A percentile compares a stretch with the other conserved stretches of the same genome.
These are phyloP conservation scores for Leucocoprinus birnbaumii DNA, from an alignment of 768 basidiomycete genomes.

Conservation along the genomic window DNA sequence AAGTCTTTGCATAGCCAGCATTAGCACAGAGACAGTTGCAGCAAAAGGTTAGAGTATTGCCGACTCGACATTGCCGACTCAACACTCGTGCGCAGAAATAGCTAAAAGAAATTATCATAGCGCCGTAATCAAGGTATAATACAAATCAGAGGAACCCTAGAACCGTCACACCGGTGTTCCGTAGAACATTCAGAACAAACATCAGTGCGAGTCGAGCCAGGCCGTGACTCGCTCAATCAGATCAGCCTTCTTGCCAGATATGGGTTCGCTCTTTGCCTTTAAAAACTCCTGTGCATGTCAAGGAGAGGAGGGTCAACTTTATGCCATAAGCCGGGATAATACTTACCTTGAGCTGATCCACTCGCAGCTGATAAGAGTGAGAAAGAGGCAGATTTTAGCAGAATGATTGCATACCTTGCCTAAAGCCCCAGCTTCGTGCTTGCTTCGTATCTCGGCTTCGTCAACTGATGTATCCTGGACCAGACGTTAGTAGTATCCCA, in stretches of 20 bases:
- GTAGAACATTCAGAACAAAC: neutral
- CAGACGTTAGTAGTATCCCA: neutral
- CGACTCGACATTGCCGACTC: too few relatives aligned
- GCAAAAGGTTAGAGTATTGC: too few relatives aligned
- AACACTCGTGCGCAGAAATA: too few relatives aligned
- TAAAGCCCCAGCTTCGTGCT: conserved; percentile 56
- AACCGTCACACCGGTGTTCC: neutral
- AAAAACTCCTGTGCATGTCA: conserved; percentile 57
- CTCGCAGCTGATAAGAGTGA: conserved; percentile 50
- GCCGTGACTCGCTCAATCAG: conserved; percentile 62
- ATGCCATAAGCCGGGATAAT: conserved; percentile 4
- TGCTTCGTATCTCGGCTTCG: conserved; percentile 72
- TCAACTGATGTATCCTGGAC: conserved; percentile 58
- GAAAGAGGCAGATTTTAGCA: conserved; percentile 8
- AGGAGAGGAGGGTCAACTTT: conserved; percentile 8
- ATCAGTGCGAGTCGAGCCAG: conserved; percentile 50
- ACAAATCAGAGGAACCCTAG: neutral
- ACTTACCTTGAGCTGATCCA: conserved; percentile 75
- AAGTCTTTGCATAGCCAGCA: too few relatives aligned
- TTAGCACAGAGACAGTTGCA: too few relatives aligned
- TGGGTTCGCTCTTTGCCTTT: conserved; percentile 57
- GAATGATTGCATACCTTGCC: conserved; percentile 51
- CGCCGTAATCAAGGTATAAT: too few relatives aligned
- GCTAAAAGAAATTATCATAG: too few relatives aligned
- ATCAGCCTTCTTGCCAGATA: conserved; percentile 72